Evolutionary conservation across 495 filamentous ascomycete species (phyloP).

Genomic region (Neurospora sp.): DNA sequence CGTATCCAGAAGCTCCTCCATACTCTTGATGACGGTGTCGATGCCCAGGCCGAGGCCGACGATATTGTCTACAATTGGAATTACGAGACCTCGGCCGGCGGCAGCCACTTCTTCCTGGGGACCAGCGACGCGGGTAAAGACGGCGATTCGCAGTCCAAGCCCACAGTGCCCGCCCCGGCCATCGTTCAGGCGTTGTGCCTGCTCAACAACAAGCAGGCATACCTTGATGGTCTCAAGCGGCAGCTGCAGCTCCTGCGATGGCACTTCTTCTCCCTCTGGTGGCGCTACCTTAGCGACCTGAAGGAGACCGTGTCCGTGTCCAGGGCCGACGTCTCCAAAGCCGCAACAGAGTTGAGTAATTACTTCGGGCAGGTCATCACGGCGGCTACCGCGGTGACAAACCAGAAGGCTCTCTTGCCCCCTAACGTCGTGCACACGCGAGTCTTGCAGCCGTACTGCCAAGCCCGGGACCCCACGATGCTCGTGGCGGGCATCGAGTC

Average conservation of each 20-base stretch:
- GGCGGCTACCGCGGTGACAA: no score
- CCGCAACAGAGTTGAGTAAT: no score
- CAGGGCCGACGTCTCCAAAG: no score
- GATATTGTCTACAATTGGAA: slow-evolving; percentile 26
- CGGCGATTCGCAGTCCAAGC: no score
- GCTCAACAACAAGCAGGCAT: slow-evolving; percentile 16
- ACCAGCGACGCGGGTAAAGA: not conserved
- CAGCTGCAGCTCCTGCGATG: slow-evolving; percentile 14
- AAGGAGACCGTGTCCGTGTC: no score
- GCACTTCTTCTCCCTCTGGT: slow-evolving; percentile 33
- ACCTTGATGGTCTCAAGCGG: slow-evolving; percentile 8
- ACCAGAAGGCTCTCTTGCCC: no score
- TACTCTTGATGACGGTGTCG: slow-evolving; percentile 25
- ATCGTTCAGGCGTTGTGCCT: slow-evolving; percentile 2
- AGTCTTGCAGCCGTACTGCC: slow-evolving; percentile 17
- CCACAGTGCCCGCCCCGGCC: no score
- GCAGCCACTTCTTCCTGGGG: slow-evolving; percentile 14
- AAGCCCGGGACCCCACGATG: slow-evolving; percentile 35
- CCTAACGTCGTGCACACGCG: no score
- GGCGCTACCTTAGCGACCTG: slow-evolving; percentile 17
- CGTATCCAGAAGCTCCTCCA: slow-evolving; percentile 18
- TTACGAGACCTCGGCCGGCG: slow-evolving; percentile 20
- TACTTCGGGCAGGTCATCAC: no score
- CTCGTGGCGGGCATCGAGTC: slow-evolving; percentile 30
- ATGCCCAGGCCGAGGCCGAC: slow-evolving; percentile 19